Conservation (phyloP, 2,329 filamentous ascomycete genomes). For the Xylariaceae sp. region DNA sequence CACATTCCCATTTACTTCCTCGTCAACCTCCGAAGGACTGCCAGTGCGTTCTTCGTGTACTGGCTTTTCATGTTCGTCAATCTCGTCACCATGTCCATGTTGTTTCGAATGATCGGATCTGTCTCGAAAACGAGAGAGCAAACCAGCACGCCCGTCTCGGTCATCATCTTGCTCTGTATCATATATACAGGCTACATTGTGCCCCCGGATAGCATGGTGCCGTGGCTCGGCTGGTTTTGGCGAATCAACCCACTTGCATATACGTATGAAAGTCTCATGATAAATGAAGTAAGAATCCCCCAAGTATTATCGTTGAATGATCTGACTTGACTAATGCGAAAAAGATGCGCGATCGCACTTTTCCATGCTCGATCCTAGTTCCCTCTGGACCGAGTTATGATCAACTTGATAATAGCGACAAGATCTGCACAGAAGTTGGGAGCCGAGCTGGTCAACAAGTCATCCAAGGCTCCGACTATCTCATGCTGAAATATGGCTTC, state of each 20-base stretch:
- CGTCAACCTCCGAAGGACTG: constrained; percentile 66
- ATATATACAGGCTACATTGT: constrained; percentile 65
- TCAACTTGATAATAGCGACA: constrained; percentile 34
- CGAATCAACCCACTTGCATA: constrained; percentile 74
- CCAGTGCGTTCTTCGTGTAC: constrained; percentile 78
- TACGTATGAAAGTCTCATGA: constrained; percentile 70
- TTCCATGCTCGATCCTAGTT: constrained; percentile 43
- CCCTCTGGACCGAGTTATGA: constrained; percentile 37
- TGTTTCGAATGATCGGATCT: constrained; percentile 72
- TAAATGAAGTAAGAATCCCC: constrained; percentile 54
- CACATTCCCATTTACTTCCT: constrained; percentile 82
- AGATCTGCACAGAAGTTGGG: constrained; percentile 54
- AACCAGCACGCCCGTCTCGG: constrained; percentile 49
- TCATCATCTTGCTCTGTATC: constrained; percentile 59
- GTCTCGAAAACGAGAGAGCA: constrained; percentile 64
- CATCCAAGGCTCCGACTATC: constrained; percentile 55
- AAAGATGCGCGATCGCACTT: constrained; percentile 57
- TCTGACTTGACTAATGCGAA: not conserved
- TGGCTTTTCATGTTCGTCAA: constrained; percentile 9
- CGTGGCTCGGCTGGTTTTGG: constrained; percentile 76
- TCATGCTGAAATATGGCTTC: constrained; percentile 51
- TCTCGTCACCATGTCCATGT: constrained; percentile 74
- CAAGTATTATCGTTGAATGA: not conserved
- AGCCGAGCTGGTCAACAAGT: constrained; percentile 43
- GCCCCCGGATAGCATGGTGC: constrained; percentile 56